Conservation (phyloP, 768 basidiomycete genomes). For the Russula earlei region DNA sequence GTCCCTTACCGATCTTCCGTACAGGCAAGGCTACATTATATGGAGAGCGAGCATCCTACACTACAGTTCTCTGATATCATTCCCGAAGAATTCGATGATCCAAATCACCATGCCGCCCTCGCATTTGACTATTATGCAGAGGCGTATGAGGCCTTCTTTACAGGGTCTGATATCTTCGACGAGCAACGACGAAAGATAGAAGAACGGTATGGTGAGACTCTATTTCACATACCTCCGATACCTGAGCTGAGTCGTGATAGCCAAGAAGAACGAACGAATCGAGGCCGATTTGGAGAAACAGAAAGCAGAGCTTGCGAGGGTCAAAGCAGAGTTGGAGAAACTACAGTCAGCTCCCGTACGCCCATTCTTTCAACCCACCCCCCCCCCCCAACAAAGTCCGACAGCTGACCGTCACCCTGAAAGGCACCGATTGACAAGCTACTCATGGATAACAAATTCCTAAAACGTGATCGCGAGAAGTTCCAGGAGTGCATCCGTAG, state of each 20-base stretch:
- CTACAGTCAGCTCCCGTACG: slow-evolving; percentile 55
- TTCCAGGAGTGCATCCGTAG: slow-evolving; percentile 66
- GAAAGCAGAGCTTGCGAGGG: slow-evolving; percentile 36
- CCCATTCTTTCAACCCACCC: background rate
- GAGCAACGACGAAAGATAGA: slow-evolving; percentile 65
- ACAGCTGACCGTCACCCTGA: background rate
- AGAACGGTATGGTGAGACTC: slow-evolving; percentile 58
- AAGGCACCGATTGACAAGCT: slow-evolving; percentile 51
- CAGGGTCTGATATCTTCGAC: slow-evolving; percentile 55
- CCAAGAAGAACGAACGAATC: slow-evolving; percentile 62
- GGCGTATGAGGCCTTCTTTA: slow-evolving; percentile 60
- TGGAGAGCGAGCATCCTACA: slow-evolving; percentile 57
- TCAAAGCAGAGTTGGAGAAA: slow-evolving; percentile 45
- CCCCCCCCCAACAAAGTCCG: background rate
- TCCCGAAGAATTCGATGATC: slow-evolving; percentile 69
- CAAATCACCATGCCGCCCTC: slow-evolving; percentile 62
- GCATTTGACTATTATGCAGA: slow-evolving; percentile 67
- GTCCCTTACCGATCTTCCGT: background rate
- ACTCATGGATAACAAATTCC: slow-evolving; percentile 49
- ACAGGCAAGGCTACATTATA: slow-evolving; percentile 34
- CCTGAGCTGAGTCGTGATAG: slow-evolving; percentile 29
- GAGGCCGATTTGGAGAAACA: slow-evolving; percentile 54
- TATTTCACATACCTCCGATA: background rate
- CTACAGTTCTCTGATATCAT: slow-evolving; percentile 51
- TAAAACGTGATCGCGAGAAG: slow-evolving; percentile 69